Percentiles rank a stretch among this genome's conserved stretches.
Evolutionary conservation across 345 rosid genomes (phyloP).

Genomic region (rapeseed (Brassica napus)): Da-Ae NC_063450.1:49077501-49078000

Average conservation of each 20-base stretch:
- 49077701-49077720: constrained; percentile 94
- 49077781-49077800: constrained; percentile 51
- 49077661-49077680: constrained; percentile 77
- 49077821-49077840: not conserved
- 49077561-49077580: constrained; percentile 22
- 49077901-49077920: constrained; percentile 82
- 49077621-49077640: constrained; percentile 62
- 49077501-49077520: constrained; percentile 21
- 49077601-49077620: constrained; percentile 4
- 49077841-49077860: not conserved
- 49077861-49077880: constrained; percentile 1
- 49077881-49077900: constrained; percentile 77
- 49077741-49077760: constrained; percentile 89
- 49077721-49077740: constrained; percentile 79
- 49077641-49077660: constrained; percentile 81
- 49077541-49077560: constrained; percentile 12
- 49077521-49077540: constrained; percentile 12
- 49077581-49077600: constrained; percentile 18
- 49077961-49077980: constrained; percentile 66
- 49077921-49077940: constrained; percentile 74
- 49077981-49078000: not conserved
- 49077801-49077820: not conserved
- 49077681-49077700: constrained; percentile 81
- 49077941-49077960: constrained; percentile 89
- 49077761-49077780: constrained; percentile 93